Evolutionary conservation across 73 alveolate genomes (phyloP), one percentile per base, ranked within the genome.

Genomic region (Paramecium sonneborni): DNA sequence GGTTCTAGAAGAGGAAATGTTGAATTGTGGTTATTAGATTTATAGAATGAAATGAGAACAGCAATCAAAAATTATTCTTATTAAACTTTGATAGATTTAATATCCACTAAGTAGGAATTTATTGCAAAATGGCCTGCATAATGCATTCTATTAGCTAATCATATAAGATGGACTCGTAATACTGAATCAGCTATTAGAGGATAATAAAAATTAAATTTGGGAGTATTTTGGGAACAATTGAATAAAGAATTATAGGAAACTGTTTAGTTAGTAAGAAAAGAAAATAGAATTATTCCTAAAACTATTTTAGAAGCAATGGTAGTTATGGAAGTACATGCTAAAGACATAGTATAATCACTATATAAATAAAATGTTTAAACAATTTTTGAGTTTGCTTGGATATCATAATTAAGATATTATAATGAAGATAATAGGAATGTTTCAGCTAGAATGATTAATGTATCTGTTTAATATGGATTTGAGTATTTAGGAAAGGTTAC

Each of bases 1-100:
- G 99, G 98, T 32, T 96, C 94, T 2, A 95, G 97, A 37, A 97
- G 97, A 74, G 99, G 99, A 34, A 98, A 97, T 90, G 99, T 98
- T 12, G 99, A 98, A 92, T 96, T 96, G 18, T 98, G 99, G 99
- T 86, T 98, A 74, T 96, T 97, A 68, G 97, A 96, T 88, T 93
- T 96, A 62, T 98, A 98, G 68, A 95, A 79, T 79, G 93, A 95
- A 85, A 97, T 98, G 99, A 97, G 93, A 62, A 93, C 88, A 57
- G 94, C 99, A 37, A 95, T 97, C 87, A 95, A 95, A 88, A 92
- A 95, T 92, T 92, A 96, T 52, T 90, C 97, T 74, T 92, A 91
- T 79, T 92, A 95, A 62, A 93, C 76, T 57, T 57, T 32, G 57
- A 14, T 24, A 11, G 85, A 85, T 85, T 62, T 52, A 9, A n/a